Conservation (phyloP, 441 rosid genomes). For the Raphanus hybrid region DNA sequence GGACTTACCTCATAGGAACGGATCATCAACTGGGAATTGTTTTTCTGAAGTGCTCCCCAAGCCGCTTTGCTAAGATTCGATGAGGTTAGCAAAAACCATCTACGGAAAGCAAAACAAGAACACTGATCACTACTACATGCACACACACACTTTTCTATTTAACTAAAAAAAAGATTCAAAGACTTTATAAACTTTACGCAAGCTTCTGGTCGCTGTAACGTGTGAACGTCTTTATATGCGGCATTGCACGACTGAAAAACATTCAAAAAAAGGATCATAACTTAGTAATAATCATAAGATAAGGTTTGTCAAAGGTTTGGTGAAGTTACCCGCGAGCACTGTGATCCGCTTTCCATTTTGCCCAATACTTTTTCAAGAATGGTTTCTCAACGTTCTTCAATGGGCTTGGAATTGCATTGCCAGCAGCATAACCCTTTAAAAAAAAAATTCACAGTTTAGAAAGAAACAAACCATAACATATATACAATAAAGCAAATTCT, state of each 20-base stretch:
- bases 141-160: neutral
- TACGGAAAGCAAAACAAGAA: constrained; percentile 39
- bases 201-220: constrained; percentile 81
- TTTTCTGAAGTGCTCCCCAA: constrained; percentile 97
- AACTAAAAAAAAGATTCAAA: constrained; percentile 15
- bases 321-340: constrained; percentile 71
- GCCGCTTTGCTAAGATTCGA: constrained; percentile 98
- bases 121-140: constrained; percentile 29
- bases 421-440: constrained; percentile 87
- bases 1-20: constrained; percentile 87
- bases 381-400: constrained; percentile 85
- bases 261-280: constrained; percentile 15
- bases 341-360: constrained; percentile 89
- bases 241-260: constrained; percentile 82
- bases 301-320: neutral
- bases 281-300: constrained; percentile 23
- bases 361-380: constrained; percentile 88
- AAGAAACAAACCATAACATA: constrained; percentile 4
- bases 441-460: constrained; percentile 28
- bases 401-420: constrained; percentile 90
- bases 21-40: constrained; percentile 90
- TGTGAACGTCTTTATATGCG: constrained; percentile 92
- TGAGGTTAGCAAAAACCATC: constrained; percentile 92
- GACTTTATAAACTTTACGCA: constrained; percentile 63
- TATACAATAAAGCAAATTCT: too few relatives aligned